Conservation (phyloP, 768 basidiomycete species). For the Pholiota molesta region DNA sequence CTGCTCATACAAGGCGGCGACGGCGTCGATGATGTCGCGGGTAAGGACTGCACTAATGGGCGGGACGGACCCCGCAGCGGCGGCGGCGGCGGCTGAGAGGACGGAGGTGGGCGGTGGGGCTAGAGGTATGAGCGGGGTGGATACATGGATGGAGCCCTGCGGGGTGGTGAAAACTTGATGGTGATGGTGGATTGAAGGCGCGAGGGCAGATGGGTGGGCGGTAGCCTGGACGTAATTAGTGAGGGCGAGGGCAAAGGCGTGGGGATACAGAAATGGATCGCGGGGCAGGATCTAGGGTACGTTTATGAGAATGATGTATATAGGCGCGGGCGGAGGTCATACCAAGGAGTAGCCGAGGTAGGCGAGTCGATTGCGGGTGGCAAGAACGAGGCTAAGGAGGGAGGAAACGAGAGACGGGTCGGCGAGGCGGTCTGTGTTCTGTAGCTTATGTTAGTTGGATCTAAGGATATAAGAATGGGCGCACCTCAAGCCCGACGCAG, state of each 20-base stretch:
- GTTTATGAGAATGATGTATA: slow-evolving; percentile 5
- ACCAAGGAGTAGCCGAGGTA: slow-evolving; percentile 45
- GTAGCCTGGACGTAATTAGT: slow-evolving; percentile 35
- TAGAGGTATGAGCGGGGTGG: slow-evolving; percentile 23
- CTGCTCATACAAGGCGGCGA: slow-evolving; percentile 52
- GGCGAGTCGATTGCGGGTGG: slow-evolving; percentile 70
- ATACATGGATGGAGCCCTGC: slow-evolving; percentile 15
- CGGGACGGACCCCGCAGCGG: slow-evolving; percentile 1
- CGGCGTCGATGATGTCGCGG: slow-evolving; percentile 47
- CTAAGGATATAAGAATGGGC: slow-evolving; percentile 8
- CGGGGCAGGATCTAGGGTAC: slow-evolving; percentile 50
- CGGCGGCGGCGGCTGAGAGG: slow-evolving; percentile 18
- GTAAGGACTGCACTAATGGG: slow-evolving; percentile 36
- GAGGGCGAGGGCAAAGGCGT: slow-evolving; percentile 56
- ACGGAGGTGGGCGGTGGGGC: slow-evolving; percentile 22
- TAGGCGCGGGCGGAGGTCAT: slow-evolving; percentile 4
- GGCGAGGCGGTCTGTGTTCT: slow-evolving; percentile 74
- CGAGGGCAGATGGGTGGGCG: slow-evolving; percentile 22
- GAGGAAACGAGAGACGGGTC: slow-evolving; percentile 75
- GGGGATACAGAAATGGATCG: slow-evolving; percentile 79
- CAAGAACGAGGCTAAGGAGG: slow-evolving; percentile 69
- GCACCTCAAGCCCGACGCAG: slow-evolving; percentile 63
- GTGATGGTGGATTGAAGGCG: slow-evolving; percentile 17
- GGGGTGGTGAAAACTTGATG: slow-evolving; percentile 23
- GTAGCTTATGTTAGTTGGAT: slow-evolving; percentile 6